Evolutionary conservation across 2,329 filamentous ascomycete genomes (phyloP), one percentile per base, ranked within the genome.

Genomic region (Xylariaceae sp.): DNA sequence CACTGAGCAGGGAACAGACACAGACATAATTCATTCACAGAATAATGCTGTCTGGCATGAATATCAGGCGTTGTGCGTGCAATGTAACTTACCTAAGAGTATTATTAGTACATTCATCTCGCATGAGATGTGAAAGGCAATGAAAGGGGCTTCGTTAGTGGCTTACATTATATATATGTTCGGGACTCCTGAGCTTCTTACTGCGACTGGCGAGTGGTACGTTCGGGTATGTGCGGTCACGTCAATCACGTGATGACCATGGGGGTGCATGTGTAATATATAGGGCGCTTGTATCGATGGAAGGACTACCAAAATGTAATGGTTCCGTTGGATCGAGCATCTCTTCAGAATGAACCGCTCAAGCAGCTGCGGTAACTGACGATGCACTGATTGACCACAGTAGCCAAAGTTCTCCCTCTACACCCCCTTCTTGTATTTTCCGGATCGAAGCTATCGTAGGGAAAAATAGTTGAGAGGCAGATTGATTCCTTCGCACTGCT

Each of bases 401-500:
- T 30, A 30, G 23, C 23, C 23, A 30, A 41, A 41, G 37, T 8
- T 41, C 37, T 13, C 37, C 13, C 7, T 41, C 3, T 41, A 13
- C 13, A 13, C 13, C 9, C 37, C 37, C 37, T 41, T 9, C 37
- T 8, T 3, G 37, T 41, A 41, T 41, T 13, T 41, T 9, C 13
- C 37, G 37, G 37, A 41, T 41, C 13, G 37, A 41, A 9, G 37
- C 41, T 45, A n/a, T 4, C 11, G 30, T n/a, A 30, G 2, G 30
- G 10, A 34, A 30, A 51, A n/a, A 8, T 78, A 78, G 49, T 72
- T 69, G 54, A 81, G 65, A 7, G 76, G 74, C 62, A 81, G 73
- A 2, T 76, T 77, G 56, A 82, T 63, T 49, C 72, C 75, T 10
- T 73, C 73, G 62, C 82, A 85, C 72, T 84, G 80, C 66, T 75